Evolutionary conservation across 257 asterid species (phyloP).

Genomic region (Nemophila menziesii): DNA sequence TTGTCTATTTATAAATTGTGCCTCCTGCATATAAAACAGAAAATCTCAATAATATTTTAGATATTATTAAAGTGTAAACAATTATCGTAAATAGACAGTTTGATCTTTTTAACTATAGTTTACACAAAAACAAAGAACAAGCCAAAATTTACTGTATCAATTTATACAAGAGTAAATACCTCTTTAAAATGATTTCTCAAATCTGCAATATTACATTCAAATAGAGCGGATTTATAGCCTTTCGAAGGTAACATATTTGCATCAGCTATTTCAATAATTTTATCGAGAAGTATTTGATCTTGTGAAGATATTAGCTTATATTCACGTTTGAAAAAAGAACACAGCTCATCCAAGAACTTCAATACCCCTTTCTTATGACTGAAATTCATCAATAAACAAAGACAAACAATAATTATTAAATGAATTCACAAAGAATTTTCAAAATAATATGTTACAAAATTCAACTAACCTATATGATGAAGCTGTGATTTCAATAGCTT

Average conservation of each 20-base stretch:
- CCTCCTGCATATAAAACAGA: constrained; percentile 41
- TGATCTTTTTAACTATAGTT: no score
- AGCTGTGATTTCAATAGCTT: constrained; percentile 55
- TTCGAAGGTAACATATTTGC: constrained; percentile 63
- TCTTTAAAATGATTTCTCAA: constrained; percentile 43
- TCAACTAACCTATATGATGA: constrained; percentile 62
- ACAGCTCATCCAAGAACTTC: constrained; percentile 71
- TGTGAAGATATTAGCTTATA: constrained; percentile 32
- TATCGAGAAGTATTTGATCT: constrained; percentile 40
- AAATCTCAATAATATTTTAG: neutral
- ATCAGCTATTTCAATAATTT: constrained; percentile 64
- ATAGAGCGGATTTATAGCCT: constrained; percentile 47
- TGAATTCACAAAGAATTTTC: neutral
- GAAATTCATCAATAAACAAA: constrained; percentile 16
- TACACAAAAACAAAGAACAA: neutral
- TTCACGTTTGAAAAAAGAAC: constrained; percentile 58
- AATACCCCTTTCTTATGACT: constrained; percentile 80
- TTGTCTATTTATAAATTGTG: constrained; percentile 61
- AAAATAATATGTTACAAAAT: constrained; percentile 2
- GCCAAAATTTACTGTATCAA: neutral
- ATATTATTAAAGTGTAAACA: neutral
- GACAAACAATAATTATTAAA: neutral
- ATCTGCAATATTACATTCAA: constrained; percentile 44
- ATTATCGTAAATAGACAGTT: no score
- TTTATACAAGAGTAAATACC: constrained; percentile 24